These are phyloP conservation scores for Heterobasidion irregulare DNA, from an alignment of 1,284 basidiomycete species.

Conservation along the genomic window DNA sequence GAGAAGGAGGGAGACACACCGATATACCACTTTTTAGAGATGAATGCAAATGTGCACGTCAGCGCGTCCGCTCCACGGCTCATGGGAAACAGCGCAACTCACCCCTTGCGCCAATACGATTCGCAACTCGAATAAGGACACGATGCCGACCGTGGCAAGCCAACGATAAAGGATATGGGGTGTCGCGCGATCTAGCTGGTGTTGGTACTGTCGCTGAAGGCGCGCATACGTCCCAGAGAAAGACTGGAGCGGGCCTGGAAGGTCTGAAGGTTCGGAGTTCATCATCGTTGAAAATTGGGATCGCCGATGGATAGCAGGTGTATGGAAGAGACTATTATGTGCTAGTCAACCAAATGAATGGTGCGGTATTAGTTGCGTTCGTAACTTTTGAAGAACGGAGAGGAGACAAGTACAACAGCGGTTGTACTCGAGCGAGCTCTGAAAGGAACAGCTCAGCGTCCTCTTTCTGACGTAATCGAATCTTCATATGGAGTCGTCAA, in stretches of 20 bases:
- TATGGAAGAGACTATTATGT: not conserved
- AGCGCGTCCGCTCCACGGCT: not conserved
- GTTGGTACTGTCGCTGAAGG: slow-evolving; percentile 69
- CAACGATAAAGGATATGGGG: slow-evolving; percentile 87
- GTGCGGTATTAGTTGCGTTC: too few relatives aligned
- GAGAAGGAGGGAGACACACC: slow-evolving; percentile 32
- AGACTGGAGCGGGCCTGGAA: slow-evolving; percentile 41
- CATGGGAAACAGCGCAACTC: slow-evolving; percentile 27
- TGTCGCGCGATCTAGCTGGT: slow-evolving; percentile 83
- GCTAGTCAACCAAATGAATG: too few relatives aligned
- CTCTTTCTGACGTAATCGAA: too few relatives aligned
- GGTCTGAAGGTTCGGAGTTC: slow-evolving; percentile 34
- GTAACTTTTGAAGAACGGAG: too few relatives aligned
- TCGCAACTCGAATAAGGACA: slow-evolving; percentile 77
- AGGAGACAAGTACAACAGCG: not conserved
- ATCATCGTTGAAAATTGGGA: slow-evolving; percentile 27
- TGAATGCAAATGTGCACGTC: not conserved
- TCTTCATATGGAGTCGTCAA: too few relatives aligned
- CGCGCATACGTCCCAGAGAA: slow-evolving; percentile 40
- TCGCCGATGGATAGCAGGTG: not conserved
- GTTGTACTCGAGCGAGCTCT: not conserved
- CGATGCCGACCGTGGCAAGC: slow-evolving; percentile 70
- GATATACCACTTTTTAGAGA: slow-evolving; percentile 76
- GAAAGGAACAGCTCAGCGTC: not conserved
- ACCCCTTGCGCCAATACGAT: slow-evolving; percentile 90